Percentiles rank a stretch among this genome's conserved stretches.
Conservation (phyloP, 2,329 filamentous ascomycete genomes). For the Lojkania enalia region DNA sequence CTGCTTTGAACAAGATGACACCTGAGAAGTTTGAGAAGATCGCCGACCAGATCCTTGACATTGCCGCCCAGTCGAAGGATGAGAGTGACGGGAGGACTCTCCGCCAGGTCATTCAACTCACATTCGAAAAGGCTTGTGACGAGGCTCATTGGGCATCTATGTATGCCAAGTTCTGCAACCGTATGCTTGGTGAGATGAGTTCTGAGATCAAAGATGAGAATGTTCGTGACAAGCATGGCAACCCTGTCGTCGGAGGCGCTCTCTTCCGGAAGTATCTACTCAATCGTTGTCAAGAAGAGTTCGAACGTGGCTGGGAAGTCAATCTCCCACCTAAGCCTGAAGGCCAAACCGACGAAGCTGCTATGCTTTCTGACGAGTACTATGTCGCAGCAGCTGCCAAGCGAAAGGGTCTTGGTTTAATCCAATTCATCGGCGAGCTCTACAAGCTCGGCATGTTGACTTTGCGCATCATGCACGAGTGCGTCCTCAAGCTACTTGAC, state of each 20-base stretch:
- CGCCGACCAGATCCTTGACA: conserved; percentile 86
- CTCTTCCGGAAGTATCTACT: conserved; percentile 98
- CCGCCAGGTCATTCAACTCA: conserved; percentile 96
- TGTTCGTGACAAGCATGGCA: conserved; percentile 86
- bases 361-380: conserved; percentile 93
- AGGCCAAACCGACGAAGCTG: conserved; percentile 77
- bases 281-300: conserved; percentile 98
- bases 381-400: conserved; percentile 93
- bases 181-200: conserved; percentile 95
- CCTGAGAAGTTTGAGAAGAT: conserved; percentile 98
- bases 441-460: conserved; percentile 99
- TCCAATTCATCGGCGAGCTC: conserved; percentile 98
- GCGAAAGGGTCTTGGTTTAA: conserved; percentile 92
- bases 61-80: conserved; percentile 93
- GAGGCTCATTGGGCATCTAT: conserved; percentile 98
- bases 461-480: conserved; percentile 99
- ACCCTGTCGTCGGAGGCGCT: conserved; percentile 87
- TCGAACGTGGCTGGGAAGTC: conserved; percentile 95
- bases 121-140: conserved; percentile 98
- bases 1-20: conserved; percentile 99
- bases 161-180: conserved; percentile 98
- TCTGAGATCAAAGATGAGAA: conserved; percentile 92
- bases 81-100: conserved; percentile 92
- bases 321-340: conserved; percentile 81
- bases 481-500: conserved; percentile 94